Evolutionary conservation across 306 rosid species (phyloP), one percentile per base, ranked within the genome.

Genomic region (Fragaria nilgerrensis): DNA sequence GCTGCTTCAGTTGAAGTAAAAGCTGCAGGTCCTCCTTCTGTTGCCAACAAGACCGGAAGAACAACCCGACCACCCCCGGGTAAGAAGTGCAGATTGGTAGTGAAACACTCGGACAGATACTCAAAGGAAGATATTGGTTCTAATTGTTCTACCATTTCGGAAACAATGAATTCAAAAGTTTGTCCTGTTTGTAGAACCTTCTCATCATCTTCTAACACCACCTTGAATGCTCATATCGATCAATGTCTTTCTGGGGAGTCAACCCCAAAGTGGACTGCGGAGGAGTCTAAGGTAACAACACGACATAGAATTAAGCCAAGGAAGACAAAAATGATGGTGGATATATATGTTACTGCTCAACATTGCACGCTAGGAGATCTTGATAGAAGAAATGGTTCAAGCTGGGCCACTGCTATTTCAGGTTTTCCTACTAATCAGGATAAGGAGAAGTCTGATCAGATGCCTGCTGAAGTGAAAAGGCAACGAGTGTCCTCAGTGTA

Each of bases 151-250:
- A n/a, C 74, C 20, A 8, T 80, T 68, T 77, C 85, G 2, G 90
- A 88, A 50, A 32, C 88, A 47, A 88, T 88, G 92, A 82, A 81
- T 82, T 88, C 90, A 2, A 80, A 88, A 82, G 52, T 77, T 39
- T 88, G 92, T 86, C 92, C 92, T 84, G 92, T 88, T 79, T 88
- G 92, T 82, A 88, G 84, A 70, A 78, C 80, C 47, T 88, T 88
- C 84, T 86, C 92, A 22, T 88, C 92, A 0, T 80, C 92, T 9
- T 88, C 92, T 7, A 88, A 88, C 56, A 88, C 92, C 53, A 88
- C 92, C 73, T 80, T 88, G 82, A 88, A 88, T 78, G 92, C 92
- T 43, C 92, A 88, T 71, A 88, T 88, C 7, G 92, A 88, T 76
- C 92, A 88, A 73, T 88, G 92, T 74, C 90, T 88, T 73, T 84